Evolutionary conservation across 2,329 filamentous ascomycete species (phyloP).

Genomic region (Clonostachys rhizophaga): DNA sequence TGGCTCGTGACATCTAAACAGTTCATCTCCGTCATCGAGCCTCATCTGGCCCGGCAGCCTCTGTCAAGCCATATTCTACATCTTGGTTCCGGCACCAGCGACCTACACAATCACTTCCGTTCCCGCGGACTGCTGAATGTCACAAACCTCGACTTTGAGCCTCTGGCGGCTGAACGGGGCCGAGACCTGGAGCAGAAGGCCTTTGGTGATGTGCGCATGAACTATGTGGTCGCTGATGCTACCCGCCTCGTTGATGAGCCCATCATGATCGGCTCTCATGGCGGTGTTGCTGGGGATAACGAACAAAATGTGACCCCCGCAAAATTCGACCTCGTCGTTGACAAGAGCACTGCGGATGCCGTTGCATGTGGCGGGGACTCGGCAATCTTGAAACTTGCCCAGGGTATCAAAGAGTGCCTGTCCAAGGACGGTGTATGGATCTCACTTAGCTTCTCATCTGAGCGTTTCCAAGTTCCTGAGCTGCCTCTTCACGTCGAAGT

Average conservation of each 20-base stretch:
- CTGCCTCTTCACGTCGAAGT: slow-evolving; percentile 36
- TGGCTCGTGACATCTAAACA: slow-evolving; percentile 37
- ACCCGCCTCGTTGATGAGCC: slow-evolving; percentile 22
- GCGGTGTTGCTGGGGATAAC: background rate
- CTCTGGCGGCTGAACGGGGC: slow-evolving; percentile 37
- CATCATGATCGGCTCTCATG: background rate
- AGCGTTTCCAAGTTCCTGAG: slow-evolving; percentile 27
- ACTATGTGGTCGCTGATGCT: slow-evolving; percentile 38
- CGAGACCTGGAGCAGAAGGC: slow-evolving; percentile 27
- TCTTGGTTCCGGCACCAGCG: slow-evolving; percentile 43
- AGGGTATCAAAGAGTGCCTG: slow-evolving; percentile 25
- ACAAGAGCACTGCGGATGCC: slow-evolving; percentile 45
- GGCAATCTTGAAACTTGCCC: slow-evolving; percentile 29
- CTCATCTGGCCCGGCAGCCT: slow-evolving; percentile 22
- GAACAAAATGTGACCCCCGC: background rate
- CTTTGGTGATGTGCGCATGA: slow-evolving; percentile 38
- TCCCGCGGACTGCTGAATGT: slow-evolving; percentile 31
- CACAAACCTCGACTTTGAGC: slow-evolving; percentile 46
- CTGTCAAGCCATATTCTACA: slow-evolving; percentile 32
- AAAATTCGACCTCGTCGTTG: slow-evolving; percentile 35
- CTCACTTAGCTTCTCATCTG: slow-evolving; percentile 39
- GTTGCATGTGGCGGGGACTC: slow-evolving; percentile 37
- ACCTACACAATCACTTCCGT: slow-evolving; percentile 42
- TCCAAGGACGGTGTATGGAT: slow-evolving; percentile 34
- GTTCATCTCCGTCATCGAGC: slow-evolving; percentile 32